Evolutionary conservation across 352 stramenopile genomes (phyloP).

Genomic region (Phytophthora ohioensis): DNA sequence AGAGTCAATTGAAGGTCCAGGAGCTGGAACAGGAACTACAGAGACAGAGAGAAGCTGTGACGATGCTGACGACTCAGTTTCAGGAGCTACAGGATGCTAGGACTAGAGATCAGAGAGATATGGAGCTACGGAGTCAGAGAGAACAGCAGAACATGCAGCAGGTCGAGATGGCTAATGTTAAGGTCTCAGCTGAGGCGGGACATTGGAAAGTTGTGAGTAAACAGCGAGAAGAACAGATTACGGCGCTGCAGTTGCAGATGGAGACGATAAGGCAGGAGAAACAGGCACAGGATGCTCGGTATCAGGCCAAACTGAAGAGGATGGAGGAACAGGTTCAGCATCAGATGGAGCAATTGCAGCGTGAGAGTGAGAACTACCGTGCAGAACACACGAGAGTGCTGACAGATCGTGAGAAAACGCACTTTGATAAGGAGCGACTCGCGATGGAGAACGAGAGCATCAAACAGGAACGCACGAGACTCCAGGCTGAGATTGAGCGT

Average conservation of each 20-base stretch:
- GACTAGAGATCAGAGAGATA: slow-evolving; percentile 39
- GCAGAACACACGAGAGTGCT: slow-evolving; percentile 55
- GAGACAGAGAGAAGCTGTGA: slow-evolving; percentile 40
- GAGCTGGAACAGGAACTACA: slow-evolving; percentile 53
- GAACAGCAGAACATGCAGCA: slow-evolving; percentile 56
- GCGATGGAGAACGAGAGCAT: slow-evolving; percentile 54
- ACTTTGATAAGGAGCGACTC: slow-evolving; percentile 69
- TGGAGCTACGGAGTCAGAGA: slow-evolving; percentile 42
- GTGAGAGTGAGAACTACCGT: slow-evolving; percentile 68
- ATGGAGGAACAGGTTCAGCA: slow-evolving; percentile 73
- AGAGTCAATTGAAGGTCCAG: slow-evolving; percentile 31
- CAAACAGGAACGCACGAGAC: slow-evolving; percentile 56
- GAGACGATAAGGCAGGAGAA: slow-evolving; percentile 59
- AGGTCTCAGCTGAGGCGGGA: slow-evolving; percentile 48
- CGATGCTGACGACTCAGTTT: slow-evolving; percentile 35
- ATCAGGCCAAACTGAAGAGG: slow-evolving; percentile 56
- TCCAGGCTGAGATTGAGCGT: slow-evolving; percentile 62
- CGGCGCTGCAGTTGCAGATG: slow-evolving; percentile 42
- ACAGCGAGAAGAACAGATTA: slow-evolving; percentile 60
- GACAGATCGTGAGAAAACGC: slow-evolving; percentile 61
- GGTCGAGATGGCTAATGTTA: slow-evolving; percentile 41
- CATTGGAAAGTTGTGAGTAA: slow-evolving; percentile 50
- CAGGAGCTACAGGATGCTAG: slow-evolving; percentile 48
- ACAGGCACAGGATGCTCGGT: slow-evolving; percentile 48
- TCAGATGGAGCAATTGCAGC: slow-evolving; percentile 58